These are phyloP conservation scores for Exsudoporus frostii DNA, from an alignment of 768 basidiomycete genomes.

Conservation along the genomic window DNA sequence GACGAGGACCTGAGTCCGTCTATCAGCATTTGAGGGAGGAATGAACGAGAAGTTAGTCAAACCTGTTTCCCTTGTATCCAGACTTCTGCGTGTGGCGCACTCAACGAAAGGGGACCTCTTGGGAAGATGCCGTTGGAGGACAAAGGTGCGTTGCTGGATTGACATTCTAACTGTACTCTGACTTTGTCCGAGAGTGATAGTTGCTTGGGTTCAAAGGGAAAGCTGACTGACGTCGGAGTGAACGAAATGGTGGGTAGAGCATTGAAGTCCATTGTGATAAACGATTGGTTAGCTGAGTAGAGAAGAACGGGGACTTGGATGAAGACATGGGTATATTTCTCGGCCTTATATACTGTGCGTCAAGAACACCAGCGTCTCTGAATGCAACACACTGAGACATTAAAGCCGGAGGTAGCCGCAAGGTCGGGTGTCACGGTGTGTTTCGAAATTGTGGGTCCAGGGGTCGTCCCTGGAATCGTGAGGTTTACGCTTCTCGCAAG, in stretches of 20 bases:
- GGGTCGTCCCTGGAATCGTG: conserved; percentile 21
- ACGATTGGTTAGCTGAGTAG: background rate
- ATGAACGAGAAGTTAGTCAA: conserved; percentile 11
- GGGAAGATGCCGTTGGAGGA: conserved; percentile 44
- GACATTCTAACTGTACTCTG: conserved; percentile 33
- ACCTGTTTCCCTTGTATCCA: conserved; percentile 45
- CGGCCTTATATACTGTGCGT: conserved; percentile 26
- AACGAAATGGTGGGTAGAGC: conserved; percentile 33
- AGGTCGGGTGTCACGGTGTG: background rate
- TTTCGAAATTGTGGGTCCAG: conserved; percentile 17
- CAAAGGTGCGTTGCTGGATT: conserved; percentile 26
- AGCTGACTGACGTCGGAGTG: conserved; percentile 34
- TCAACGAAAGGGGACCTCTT: conserved; percentile 37
- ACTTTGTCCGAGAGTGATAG: conserved; percentile 31
- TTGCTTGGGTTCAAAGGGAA: conserved; percentile 37
- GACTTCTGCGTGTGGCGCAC: conserved; percentile 43
- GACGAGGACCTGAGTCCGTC: conserved; percentile 38
- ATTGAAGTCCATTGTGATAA: conserved; percentile 22
- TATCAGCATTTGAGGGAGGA: conserved; percentile 7
- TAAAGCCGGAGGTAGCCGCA: conserved; percentile 9
- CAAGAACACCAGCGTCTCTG: conserved; percentile 2
- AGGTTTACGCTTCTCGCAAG: conserved; percentile 11
- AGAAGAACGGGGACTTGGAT: background rate
- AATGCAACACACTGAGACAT: conserved; percentile 1
- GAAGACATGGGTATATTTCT: background rate